Conservation (phyloP, 2,329 filamentous ascomycete species). For the Fusarium sp. region DNA sequence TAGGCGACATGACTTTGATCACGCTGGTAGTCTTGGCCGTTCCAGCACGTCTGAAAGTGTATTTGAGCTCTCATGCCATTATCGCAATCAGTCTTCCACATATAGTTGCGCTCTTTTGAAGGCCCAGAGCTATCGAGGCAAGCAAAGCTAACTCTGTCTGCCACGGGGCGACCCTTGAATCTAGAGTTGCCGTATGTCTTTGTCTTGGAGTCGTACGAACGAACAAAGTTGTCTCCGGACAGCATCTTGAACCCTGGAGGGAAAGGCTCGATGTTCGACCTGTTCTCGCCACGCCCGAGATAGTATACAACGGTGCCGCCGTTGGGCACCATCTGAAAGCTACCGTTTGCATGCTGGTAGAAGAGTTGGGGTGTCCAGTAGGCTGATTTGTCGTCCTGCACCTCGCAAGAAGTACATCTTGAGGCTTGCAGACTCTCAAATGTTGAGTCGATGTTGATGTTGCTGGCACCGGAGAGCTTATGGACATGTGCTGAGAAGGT, state of each 20-base stretch:
- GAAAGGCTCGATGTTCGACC: constrained; percentile 41
- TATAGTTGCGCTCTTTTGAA: constrained; percentile 36
- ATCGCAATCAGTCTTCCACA: constrained; percentile 39
- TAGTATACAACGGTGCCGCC: constrained; percentile 43
- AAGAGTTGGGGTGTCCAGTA: constrained; percentile 46
- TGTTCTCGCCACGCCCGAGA: constrained; percentile 43
- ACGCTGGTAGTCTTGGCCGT: constrained; percentile 38
- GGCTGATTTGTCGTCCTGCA: constrained; percentile 44
- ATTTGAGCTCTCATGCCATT: constrained; percentile 45
- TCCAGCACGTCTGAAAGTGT: constrained; percentile 46
- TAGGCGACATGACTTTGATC: constrained; percentile 44
- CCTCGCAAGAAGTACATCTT: constrained; percentile 42
- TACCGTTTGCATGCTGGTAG: constrained; percentile 40
- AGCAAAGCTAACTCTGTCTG: constrained; percentile 44
- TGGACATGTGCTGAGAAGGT: constrained; percentile 39
- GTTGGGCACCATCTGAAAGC: constrained; percentile 43
- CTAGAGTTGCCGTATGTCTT: constrained; percentile 35
- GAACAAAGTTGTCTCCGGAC: constrained; percentile 33
- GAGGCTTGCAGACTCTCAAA: constrained; percentile 38
- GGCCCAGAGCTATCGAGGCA: constrained; percentile 43
- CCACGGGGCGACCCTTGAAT: constrained; percentile 27
- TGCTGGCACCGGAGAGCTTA: constrained; percentile 44
- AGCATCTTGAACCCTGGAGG: constrained; percentile 44
- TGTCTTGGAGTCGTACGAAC: constrained; percentile 34
- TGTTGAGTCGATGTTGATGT: constrained; percentile 29